Percentiles rank a stretch among this genome's conserved stretches.
Evolutionary conservation across 2,329 filamentous ascomycete genomes (phyloP).

Genomic region (Nemania sp.): DNA sequence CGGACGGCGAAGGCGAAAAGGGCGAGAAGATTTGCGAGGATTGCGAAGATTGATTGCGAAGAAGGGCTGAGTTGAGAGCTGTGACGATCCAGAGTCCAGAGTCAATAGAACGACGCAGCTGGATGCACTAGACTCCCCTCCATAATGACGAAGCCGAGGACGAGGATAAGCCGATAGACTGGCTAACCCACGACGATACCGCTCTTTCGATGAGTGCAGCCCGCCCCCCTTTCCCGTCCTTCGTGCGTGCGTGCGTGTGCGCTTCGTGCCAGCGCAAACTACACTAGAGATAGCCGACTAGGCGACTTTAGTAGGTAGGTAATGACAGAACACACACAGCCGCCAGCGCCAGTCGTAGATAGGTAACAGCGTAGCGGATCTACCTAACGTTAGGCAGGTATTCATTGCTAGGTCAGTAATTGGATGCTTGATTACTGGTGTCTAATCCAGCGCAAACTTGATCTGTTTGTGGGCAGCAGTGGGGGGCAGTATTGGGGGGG

Average conservation of each 20-base stretch:
- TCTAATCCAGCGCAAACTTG: too few relatives aligned
- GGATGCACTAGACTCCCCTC: slow-evolving; percentile 16
- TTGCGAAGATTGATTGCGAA: too few relatives aligned
- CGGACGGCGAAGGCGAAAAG: slow-evolving; percentile 9
- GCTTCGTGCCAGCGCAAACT: slow-evolving; percentile 11
- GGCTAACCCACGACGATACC: slow-evolving; percentile 16
- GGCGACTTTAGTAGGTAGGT: neutral
- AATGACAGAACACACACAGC: too few relatives aligned
- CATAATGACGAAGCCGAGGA: slow-evolving; percentile 25
- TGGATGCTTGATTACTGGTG: too few relatives aligned
- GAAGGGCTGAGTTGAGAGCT: slow-evolving; percentile 15
- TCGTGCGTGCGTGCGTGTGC: too few relatives aligned
- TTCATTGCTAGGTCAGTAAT: too few relatives aligned
- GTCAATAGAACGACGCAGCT: slow-evolving; percentile 27
- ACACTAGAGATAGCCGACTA: slow-evolving; percentile 15
- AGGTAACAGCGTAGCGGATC: too few relatives aligned
- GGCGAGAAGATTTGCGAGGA: neutral
- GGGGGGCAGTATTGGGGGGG: too few relatives aligned
- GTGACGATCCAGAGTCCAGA: slow-evolving; percentile 19
- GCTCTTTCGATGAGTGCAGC: slow-evolving; percentile 26
- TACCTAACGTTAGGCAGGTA: too few relatives aligned
- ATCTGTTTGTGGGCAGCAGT: too few relatives aligned
- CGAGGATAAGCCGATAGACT: slow-evolving; percentile 9
- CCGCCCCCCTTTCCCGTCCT: slow-evolving; percentile 23
- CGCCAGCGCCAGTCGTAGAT: too few relatives aligned